These are phyloP conservation scores for Carallia brachiata DNA, from an alignment of 345 rosid genomes.

Conservation along the genomic window DNA sequence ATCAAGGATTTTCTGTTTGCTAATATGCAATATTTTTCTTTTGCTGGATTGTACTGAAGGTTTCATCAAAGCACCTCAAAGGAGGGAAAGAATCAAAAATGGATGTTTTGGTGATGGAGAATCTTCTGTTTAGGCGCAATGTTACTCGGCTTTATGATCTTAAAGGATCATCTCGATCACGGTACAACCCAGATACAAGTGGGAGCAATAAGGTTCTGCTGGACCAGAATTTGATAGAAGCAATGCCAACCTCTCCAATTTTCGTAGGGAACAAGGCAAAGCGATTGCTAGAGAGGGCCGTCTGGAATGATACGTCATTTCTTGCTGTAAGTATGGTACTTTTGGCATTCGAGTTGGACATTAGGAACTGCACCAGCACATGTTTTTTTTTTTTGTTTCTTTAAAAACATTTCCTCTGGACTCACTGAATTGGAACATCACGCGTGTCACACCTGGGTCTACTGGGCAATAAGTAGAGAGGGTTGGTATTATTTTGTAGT, in stretches of 20 bases:
- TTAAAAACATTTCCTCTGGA: too few relatives aligned
- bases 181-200: slow-evolving; percentile 78
- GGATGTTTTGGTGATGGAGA: slow-evolving; percentile 96
- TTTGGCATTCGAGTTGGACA: not conserved
- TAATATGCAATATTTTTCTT: slow-evolving; percentile 8
- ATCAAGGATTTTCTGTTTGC: not conserved
- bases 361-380: not conserved
- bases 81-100: slow-evolving; percentile 82
- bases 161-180: slow-evolving; percentile 87
- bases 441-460: too few relatives aligned
- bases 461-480: too few relatives aligned
- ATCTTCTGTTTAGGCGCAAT: slow-evolving; percentile 73
- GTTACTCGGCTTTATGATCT: slow-evolving; percentile 75
- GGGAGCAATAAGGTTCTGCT: slow-evolving; percentile 89
- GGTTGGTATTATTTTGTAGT: too few relatives aligned
- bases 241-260: slow-evolving; percentile 91
- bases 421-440: too few relatives aligned
- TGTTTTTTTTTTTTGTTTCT: not conserved
- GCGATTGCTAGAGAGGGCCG: slow-evolving; percentile 82
- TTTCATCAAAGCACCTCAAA: slow-evolving; percentile 64
- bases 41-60: slow-evolving; percentile 44
- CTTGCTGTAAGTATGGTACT: slow-evolving; percentile 69
- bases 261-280: slow-evolving; percentile 90
- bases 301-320: slow-evolving; percentile 93
- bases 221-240: slow-evolving; percentile 93